Evolutionary conservation across 2,329 filamentous ascomycete genomes (phyloP).

Genomic region (Endocalyx cinctus): DNA sequence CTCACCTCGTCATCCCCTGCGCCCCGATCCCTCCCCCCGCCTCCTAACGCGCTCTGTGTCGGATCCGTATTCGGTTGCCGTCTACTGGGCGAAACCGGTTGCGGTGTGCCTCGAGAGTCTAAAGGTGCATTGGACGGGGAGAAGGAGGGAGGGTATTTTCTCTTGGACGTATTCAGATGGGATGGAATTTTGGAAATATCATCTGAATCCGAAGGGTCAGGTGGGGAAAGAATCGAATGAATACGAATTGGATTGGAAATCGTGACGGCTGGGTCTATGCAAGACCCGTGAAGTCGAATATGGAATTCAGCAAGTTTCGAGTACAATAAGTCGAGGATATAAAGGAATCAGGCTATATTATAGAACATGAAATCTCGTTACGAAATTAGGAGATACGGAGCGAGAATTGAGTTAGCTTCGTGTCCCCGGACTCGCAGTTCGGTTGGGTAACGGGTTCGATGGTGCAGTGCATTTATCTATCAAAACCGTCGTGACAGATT

Average conservation of each 20-base stretch:
- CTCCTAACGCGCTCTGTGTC: conserved; percentile 14
- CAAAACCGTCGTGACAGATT: no score
- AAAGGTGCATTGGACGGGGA: conserved; percentile 23
- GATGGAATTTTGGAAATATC: conserved; percentile 27
- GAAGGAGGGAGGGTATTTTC: conserved; percentile 32
- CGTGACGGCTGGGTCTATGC: conserved; percentile 39
- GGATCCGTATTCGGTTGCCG: conserved; percentile 21
- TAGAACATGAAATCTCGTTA: no score
- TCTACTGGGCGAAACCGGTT: conserved; percentile 19
- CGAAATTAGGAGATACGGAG: no score
- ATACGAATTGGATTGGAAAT: conserved; percentile 48
- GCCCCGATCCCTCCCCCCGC: conserved; percentile 17
- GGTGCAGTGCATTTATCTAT: no score
- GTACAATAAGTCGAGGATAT: no score
- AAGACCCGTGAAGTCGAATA: conserved; percentile 32
- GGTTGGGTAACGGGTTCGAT: no score
- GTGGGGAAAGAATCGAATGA: conserved; percentile 46
- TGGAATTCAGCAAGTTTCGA: no score
- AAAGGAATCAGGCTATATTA: conserved; percentile 11
- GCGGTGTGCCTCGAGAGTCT: conserved; percentile 21
- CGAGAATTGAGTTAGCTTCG: no score
- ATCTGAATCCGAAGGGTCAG: conserved; percentile 36
- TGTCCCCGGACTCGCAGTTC: no score
- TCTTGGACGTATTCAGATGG: conserved; percentile 30
- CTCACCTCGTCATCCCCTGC: conserved; percentile 27